Evolutionary conservation across 2,329 filamentous ascomycete species (phyloP), one percentile per base, ranked within the genome.

Genomic region (Bipolaris oryzae): DNA sequence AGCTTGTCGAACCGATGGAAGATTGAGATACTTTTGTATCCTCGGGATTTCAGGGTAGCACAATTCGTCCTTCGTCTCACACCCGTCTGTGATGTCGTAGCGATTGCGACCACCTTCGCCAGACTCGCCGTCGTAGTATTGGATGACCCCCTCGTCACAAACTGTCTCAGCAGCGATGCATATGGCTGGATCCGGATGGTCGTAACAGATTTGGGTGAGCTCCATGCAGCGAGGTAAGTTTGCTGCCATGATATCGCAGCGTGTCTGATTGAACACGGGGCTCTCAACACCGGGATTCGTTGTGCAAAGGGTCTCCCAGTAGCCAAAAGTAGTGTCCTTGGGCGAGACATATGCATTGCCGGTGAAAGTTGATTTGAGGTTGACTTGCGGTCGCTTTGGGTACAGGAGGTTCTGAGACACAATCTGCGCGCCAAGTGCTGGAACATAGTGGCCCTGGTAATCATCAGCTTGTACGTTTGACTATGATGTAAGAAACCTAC

Each of bases 261-360:
- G 72, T 0, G 79, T 81, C 34, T 74, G 60, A 52, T 81, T 81
- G 64, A 81, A 80, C 2, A 81, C 61, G 4, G 79, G 79, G 4
- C 65, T 58, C 1, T 73, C 42, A 18, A 81, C 72, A 7, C 79
- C 79, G 0, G 79, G 77, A 38, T 80, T 79, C 1, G 77, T 80
- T 0, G 78, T 80, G 62, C 79, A 81, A 3, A 81, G 75, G 0
- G 79, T 81, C 57, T 81, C 79, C 75, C 76, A 81, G 61, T 79
- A 80, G 9, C 79, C 79, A 48, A 75, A 81, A 2, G 68, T 64
- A 1, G 72, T 76, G 50, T 80, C 74, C 7, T 75, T 65, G 1
- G 74, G 75, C 0, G 78, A 80, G 35, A 82, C 77, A 53, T 71
- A 79, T 15, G 78, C 80, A 59, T 82, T 81, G 1, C 80, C 80